phyloP scores from a whole-genome alignment of 164 flowering plant species.

The Macadamia integrifolia region DNA sequence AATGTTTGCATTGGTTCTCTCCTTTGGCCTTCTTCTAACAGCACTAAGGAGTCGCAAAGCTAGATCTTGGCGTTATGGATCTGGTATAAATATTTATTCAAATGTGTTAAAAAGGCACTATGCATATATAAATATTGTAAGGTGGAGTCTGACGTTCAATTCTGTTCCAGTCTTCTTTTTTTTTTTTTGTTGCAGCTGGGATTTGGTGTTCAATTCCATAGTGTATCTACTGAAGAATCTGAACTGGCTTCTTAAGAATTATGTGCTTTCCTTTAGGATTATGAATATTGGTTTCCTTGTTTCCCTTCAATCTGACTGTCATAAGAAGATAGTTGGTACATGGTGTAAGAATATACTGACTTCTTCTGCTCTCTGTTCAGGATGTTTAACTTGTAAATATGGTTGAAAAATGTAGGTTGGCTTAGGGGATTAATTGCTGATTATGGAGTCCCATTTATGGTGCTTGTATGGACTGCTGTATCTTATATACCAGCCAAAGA shows the following conservation, averaged over 20 bases:
- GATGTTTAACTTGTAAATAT: conserved; percentile 7
- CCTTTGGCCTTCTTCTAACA: conserved; percentile 92
- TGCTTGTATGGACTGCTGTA: conserved; percentile 83
- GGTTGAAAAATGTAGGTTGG: conserved; percentile 42
- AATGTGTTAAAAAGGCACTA: neutral
- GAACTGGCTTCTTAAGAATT: no score
- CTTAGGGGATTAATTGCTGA: conserved; percentile 86
- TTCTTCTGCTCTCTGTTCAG: neutral
- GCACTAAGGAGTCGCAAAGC: conserved; percentile 88
- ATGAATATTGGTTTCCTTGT: neutral
- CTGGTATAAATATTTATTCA: conserved; percentile 41
- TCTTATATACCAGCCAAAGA: conserved; percentile 70
- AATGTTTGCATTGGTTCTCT: conserved; percentile 89
- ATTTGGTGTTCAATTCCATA: no score
- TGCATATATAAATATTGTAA: no score
- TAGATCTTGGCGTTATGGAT: conserved; percentile 93
- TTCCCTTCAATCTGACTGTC: neutral
- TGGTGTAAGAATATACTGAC: neutral
- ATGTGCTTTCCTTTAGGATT: neutral
- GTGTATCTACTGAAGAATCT: no score
- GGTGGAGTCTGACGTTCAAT: neutral
- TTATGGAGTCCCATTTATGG: conserved; percentile 97
- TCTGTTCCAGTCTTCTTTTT: no score
- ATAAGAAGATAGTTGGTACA: neutral
- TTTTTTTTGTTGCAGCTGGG: no score